Base-by-base conservation (phyloP, 2,329 filamentous ascomycete genomes). In the Endocalyx cinctus region DNA sequence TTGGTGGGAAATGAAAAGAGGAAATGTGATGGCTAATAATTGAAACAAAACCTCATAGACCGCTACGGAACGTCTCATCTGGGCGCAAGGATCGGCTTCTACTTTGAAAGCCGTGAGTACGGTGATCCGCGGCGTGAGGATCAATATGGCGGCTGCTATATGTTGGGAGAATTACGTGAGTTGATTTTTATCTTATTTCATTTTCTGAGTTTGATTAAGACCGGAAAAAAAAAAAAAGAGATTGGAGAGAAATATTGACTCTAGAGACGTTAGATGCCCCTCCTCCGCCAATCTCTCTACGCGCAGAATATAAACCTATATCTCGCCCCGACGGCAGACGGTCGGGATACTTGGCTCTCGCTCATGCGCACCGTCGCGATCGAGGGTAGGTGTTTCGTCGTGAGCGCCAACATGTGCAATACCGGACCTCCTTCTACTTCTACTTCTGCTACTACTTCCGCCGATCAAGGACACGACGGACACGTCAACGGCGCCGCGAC, bases 91-190 rank as follows among this genome's bases (percentile, higher is more conserved):
- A 25, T 82, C 80, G 3, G 78, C 89, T 0, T 76, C 77, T 1
- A 92, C 87, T 4, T 72, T 96, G 17, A 77, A 78, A 42, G 89
- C 88, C 4, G 78, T 95, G 1, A 82, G 78, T 17, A 88, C 87
- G 1, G 77, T 70, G 16, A 87, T 96, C 56, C 82, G 82, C 40
- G 87, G 87, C 31, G 76, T 88, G 3, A 79, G 78, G 43, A 63
- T 96, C 39, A 90, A 86, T 36, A 74, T 96, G 39, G 89, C 83
- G 0, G 80, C 84, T 4, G 90, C 88, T 4, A 94, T 97, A 46
- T 95, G 89, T 68, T 96, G 89, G 89, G 89, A 97, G 60, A 95
- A 86, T 59, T 94, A 90, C 64, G n/a, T n/a, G n/a, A n/a, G n/a
- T n/a, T n/a, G n/a, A n/a, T n/a, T n/a, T n/a, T n/a, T n/a, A n/a